A percentile compares a stretch with the other conserved stretches of the same genome.
Conservation (phyloP, 2,329 filamentous ascomycete species). For the Verticillium nubilum region DNA sequence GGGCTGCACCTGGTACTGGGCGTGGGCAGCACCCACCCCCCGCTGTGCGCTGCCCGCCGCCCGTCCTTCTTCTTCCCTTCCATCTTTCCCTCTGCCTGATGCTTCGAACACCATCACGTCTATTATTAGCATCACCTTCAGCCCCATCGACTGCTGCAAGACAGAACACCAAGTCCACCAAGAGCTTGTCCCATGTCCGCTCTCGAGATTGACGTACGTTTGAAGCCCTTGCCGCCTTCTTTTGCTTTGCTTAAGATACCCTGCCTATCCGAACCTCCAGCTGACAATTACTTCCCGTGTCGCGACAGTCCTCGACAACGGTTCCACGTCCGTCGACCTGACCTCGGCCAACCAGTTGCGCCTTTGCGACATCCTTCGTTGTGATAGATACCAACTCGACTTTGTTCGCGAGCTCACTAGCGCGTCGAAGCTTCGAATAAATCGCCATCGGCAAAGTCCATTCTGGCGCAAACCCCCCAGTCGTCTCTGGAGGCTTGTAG, state of each 20-base stretch:
- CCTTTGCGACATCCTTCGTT: constrained; percentile 1
- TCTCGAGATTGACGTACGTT: constrained; percentile 15
- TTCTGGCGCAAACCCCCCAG: not conserved
- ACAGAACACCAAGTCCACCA: constrained; percentile 22
- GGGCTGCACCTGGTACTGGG: constrained; percentile 4
- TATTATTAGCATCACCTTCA: constrained; percentile 50
- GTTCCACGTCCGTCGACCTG: not conserved
- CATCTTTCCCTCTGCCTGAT: constrained; percentile 16
- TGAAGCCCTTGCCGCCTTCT: constrained; percentile 3
- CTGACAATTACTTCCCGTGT: not conserved
- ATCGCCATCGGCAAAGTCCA: constrained; percentile 5
- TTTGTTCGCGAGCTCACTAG: not conserved
- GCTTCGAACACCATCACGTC: constrained; percentile 37
- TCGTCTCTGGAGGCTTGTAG: not conserved
- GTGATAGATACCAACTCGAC: constrained; percentile 1
- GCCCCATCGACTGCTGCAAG: constrained; percentile 37
- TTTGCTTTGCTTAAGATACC: constrained; percentile 3
- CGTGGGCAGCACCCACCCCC: constrained; percentile 3
- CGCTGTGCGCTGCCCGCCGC: not conserved
- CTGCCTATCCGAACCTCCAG: not conserved
- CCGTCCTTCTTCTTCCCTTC: constrained; percentile 5
- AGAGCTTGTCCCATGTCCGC: constrained; percentile 12
- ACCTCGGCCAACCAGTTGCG: not conserved
- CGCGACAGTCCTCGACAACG: not conserved
- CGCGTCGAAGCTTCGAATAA: constrained; percentile 6